Conservation (phyloP, 768 basidiomycete genomes). For the Tremella fuciformis region DNA sequence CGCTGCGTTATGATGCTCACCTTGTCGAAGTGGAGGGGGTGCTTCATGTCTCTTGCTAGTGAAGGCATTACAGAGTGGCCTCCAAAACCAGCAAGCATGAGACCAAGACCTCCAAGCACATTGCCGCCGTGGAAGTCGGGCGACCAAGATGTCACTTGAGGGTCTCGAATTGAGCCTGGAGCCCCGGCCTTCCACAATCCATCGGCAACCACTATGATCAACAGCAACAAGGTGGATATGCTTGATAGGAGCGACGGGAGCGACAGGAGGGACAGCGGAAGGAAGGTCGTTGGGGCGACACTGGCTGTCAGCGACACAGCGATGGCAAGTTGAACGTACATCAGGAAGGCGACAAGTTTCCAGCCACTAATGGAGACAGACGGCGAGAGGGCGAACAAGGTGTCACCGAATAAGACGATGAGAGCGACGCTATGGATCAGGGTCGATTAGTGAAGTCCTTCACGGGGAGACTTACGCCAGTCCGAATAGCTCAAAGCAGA, state of each 20-base stretch:
- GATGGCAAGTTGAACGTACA: constrained; percentile 56
- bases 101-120: constrained; percentile 76
- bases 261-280: constrained; percentile 81
- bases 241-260: constrained; percentile 78
- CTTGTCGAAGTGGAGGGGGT: constrained; percentile 71
- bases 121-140: constrained; percentile 57
- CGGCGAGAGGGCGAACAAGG: constrained; percentile 71
- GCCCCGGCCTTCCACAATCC: constrained; percentile 60
- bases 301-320: constrained; percentile 53
- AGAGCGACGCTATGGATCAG: constrained; percentile 62
- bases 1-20: constrained; percentile 54
- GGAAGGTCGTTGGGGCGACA: constrained; percentile 75
- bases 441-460: constrained; percentile 23
- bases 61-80: constrained; percentile 92
- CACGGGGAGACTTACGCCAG: constrained; percentile 60
- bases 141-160: constrained; percentile 65
- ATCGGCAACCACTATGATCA: constrained; percentile 75
- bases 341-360: constrained; percentile 67
- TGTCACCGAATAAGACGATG: constrained; percentile 86
- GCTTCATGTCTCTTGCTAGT: constrained; percentile 80
- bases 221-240: constrained; percentile 69
- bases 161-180: constrained; percentile 71
- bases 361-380: constrained; percentile 65
- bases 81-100: constrained; percentile 93
- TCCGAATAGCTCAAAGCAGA: constrained; percentile 83